These are phyloP conservation scores for Phytophthora pistaciae DNA, from an alignment of 352 stramenopile genomes.

Conservation along the genomic window DNA sequence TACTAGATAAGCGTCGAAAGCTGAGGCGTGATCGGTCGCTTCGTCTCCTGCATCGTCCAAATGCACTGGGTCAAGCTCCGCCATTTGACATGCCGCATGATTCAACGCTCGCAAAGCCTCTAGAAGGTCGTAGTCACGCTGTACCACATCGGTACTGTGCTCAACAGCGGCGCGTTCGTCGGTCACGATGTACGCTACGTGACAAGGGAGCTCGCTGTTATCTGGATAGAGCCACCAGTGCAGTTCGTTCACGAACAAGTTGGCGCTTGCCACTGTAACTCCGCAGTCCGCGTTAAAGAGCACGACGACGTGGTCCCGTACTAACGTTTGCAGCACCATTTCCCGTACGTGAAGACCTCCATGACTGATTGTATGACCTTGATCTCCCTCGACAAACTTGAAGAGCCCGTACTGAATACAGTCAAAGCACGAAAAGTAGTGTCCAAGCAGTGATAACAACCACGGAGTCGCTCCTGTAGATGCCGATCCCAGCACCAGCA, in stretches of 20 bases:
- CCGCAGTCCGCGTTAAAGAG: slow-evolving; percentile 47
- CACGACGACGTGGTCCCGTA: slow-evolving; percentile 29
- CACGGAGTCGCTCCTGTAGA: slow-evolving; percentile 5
- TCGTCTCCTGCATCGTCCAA: slow-evolving; percentile 12
- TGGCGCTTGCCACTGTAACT: slow-evolving; percentile 34
- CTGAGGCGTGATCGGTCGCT: slow-evolving; percentile 24
- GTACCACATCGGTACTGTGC: not conserved
- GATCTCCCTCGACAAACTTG: not conserved
- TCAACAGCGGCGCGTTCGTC: not conserved
- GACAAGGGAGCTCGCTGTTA: slow-evolving; percentile 29
- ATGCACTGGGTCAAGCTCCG: slow-evolving; percentile 15
- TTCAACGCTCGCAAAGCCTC: slow-evolving; percentile 33
- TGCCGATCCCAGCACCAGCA: slow-evolving; percentile 25
- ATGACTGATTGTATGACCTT: not conserved
- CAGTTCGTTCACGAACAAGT: slow-evolving; percentile 42
- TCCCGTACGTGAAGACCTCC: slow-evolving; percentile 11
- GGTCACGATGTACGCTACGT: slow-evolving; percentile 30
- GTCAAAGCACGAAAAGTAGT: slow-evolving; percentile 41
- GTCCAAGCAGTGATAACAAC: slow-evolving; percentile 25
- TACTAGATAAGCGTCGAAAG: slow-evolving; percentile 72
- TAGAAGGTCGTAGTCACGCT: slow-evolving; percentile 38
- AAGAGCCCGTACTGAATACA: slow-evolving; percentile 11
- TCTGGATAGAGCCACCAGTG: slow-evolving; percentile 40
- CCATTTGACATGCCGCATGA: slow-evolving; percentile 24
- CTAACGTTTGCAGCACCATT: slow-evolving; percentile 14